These are phyloP conservation scores for Telopea speciosissima DNA, from an alignment of 177 flowering plant genomes.

Conservation along the genomic window DNA sequence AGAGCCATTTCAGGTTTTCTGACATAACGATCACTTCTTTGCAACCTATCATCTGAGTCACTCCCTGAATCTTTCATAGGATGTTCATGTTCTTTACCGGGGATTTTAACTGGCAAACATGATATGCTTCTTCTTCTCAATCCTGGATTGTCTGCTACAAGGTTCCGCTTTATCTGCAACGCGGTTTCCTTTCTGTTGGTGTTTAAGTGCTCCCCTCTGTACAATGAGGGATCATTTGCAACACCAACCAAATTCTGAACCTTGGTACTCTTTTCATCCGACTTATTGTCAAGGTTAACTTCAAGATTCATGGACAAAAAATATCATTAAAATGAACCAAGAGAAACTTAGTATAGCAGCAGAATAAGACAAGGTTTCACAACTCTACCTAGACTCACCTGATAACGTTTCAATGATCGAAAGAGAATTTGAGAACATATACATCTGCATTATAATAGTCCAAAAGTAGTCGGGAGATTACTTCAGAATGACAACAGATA, in stretches of 20 bases:
- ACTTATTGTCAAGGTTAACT: conserved; percentile 58
- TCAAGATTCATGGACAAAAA: conserved; percentile 7
- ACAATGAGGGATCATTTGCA: conserved; percentile 19
- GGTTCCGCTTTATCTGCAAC: conserved; percentile 32
- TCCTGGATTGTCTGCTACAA: conserved; percentile 30
- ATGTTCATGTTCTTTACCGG: conserved; percentile 27
- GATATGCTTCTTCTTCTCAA: conserved; percentile 20
- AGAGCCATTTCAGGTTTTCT: conserved; percentile 26
- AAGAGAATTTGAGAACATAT: conserved; percentile 73
- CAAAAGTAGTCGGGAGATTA: background rate
- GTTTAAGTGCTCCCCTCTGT: conserved; percentile 25
- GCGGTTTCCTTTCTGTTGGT: conserved; percentile 32
- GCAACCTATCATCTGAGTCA: conserved; percentile 32
- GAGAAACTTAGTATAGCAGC: background rate
- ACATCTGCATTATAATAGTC: conserved; percentile 55
- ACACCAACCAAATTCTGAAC: conserved; percentile 20
- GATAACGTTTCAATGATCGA: conserved; percentile 88
- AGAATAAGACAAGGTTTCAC: background rate
- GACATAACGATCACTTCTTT: conserved; percentile 15
- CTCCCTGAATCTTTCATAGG: conserved; percentile 32
- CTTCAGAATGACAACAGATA: background rate
- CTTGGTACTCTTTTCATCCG: conserved; percentile 35
- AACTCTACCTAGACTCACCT: conserved; percentile 38
- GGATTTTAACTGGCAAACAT: background rate
- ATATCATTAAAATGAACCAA: background rate